phyloP scores from a whole-genome alignment of 2,329 filamentous ascomycete species.

The Arthrobotrys musiformis region DNA sequence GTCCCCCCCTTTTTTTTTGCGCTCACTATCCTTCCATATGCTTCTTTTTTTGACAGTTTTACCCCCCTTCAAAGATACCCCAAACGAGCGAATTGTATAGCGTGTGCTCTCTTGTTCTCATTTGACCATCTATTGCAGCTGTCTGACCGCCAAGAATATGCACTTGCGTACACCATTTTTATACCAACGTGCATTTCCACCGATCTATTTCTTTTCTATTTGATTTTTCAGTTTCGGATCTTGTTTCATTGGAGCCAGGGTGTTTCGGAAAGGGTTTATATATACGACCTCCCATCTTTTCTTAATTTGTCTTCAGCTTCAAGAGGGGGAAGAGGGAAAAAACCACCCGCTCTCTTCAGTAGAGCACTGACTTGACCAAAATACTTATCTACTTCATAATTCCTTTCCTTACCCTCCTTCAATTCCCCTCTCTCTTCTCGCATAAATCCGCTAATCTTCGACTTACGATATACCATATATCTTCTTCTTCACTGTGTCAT shows the following conservation, averaged over 20 bases:
- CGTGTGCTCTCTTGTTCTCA: slow-evolving; percentile 3
- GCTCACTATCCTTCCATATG: not conserved
- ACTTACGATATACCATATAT: not conserved
- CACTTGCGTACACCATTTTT: not conserved
- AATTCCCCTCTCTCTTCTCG: not conserved
- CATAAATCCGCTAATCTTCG: not conserved
- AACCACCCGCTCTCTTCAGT: not conserved
- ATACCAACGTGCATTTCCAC: not conserved
- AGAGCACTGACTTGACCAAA: not conserved
- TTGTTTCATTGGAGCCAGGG: slow-evolving; percentile 49
- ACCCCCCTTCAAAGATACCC: slow-evolving; percentile 41
- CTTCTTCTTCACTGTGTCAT: not conserved
- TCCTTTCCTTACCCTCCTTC: not conserved
- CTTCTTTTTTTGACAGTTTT: slow-evolving; percentile 9
- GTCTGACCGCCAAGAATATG: not conserved
- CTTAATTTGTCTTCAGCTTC: not conserved
- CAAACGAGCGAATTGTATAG: slow-evolving; percentile 35
- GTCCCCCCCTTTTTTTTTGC: not conserved
- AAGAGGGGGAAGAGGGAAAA: not conserved
- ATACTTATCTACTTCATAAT: not conserved
- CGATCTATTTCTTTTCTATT: not conserved
- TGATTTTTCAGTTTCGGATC: slow-evolving; percentile 6
- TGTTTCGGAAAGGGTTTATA: slow-evolving; percentile 42
- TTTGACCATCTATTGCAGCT: not conserved
- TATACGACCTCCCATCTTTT: slow-evolving; percentile 4